Evolutionary conservation across 495 filamentous ascomycete species (phyloP), one percentile per base, ranked within the genome.

Genomic region (Amniculicola lignicola): DNA sequence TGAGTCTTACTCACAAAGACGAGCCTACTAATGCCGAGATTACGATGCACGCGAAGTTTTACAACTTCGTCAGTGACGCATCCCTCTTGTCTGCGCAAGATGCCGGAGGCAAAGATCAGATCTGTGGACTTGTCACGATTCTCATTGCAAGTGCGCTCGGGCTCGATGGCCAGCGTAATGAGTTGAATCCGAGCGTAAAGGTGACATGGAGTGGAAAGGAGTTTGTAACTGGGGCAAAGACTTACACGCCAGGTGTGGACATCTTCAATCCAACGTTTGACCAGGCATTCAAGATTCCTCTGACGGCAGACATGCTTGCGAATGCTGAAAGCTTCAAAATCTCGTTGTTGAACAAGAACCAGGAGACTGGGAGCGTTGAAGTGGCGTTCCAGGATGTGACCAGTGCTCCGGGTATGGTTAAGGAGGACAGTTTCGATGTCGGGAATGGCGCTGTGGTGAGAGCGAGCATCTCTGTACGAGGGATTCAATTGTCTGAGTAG

Each of bases 201-300:
- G 64, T 76, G 15, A 57, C 60, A 21, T 74, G 67, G 70, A 71
- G 71, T 3, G 57, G 37, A 1, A 60, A 68, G 39, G 23, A 51
- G 7, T 74, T 72, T 66, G 57, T 62, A 38, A 74, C 72, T 11
- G 64, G 47, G 6, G 59, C 69, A 40, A 70, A 72, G 63, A 37
- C 60, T 1, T 68, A 76, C 60, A 51, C 63, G 1, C 70, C 72
- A 0, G 73, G 73, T 2, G 44, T 54, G 19, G 73, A 76, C 50
- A 69, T 76, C 42, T 64, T 64, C 61, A 76, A 76, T 51, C 72
- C 73, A n/a, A 59, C 65, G 2, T 76, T 70, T 37, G 69, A 74
- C 47, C 62, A 67, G 43, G 58, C 60, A 7, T 74, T 72, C 63
- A 53, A 57, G 19, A 61, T 76, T 38, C 66, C 68, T 2, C 9